A percentile compares a stretch with the other conserved stretches of the same genome.
phyloP scores from a whole-genome alignment of 148 eudicot genomes.

The Heliamphora exappendiculata region DNA sequence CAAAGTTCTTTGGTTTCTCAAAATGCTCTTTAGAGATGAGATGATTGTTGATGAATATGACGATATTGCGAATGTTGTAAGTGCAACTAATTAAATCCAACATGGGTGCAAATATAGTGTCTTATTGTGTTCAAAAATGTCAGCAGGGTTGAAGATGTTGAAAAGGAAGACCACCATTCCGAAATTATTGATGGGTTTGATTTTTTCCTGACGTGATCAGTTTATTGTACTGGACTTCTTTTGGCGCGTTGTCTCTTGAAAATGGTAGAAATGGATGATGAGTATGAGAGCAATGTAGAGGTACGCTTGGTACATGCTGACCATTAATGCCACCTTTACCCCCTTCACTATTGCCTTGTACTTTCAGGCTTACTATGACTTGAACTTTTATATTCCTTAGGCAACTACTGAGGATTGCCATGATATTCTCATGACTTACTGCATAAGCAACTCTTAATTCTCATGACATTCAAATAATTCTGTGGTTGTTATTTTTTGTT shows the following conservation, averaged over 20 bases:
- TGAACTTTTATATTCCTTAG: constrained; percentile 19
- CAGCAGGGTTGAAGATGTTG: neutral
- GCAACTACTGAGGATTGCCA: constrained; percentile 86
- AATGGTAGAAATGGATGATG: constrained; percentile 59
- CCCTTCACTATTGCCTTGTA: neutral
- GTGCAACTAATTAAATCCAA: constrained; percentile 19
- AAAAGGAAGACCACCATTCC: neutral
- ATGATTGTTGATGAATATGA: constrained; percentile 64
- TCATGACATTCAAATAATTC: no score
- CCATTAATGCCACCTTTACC: neutral
- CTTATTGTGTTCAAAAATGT: neutral
- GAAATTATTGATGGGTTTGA: neutral
- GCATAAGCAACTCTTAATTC: no score
- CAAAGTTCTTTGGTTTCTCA: constrained; percentile 60
- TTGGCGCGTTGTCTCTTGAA: constrained; percentile 64
- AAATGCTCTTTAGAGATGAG: constrained; percentile 64
- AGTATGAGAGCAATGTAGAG: constrained; percentile 76
- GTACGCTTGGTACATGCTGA: constrained; percentile 16
- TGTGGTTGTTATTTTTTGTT: no score
- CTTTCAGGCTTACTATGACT: neutral
- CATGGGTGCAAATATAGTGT: neutral
- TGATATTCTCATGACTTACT: no score
- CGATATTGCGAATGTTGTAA: constrained; percentile 31
- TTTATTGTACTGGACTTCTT: constrained; percentile 75
- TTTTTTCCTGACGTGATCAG: constrained; percentile 18